A percentile compares a stretch with the other conserved stretches of the same genome.
Conservation (phyloP, 202 grass and related monocot species). For the Saccharum hybrid region DNA sequence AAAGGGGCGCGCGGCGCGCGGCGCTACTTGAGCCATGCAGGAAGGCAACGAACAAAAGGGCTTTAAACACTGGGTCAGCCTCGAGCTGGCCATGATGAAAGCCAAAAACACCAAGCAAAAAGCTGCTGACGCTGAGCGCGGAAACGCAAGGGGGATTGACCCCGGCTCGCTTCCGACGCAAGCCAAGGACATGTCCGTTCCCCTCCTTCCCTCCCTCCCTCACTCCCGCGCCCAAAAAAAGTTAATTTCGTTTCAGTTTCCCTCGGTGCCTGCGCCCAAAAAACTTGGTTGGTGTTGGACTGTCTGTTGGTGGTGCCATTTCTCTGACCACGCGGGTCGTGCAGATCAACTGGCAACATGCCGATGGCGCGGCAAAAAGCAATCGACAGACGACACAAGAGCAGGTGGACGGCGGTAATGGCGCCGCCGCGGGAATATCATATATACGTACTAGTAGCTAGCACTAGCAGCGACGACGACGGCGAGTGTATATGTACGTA, state of each 20-base stretch:
- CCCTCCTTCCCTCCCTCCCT: conserved; percentile 9
- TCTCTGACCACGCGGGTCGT: background rate
- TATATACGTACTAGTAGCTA: too few species aligned
- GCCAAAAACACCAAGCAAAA: background rate
- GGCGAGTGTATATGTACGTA: conserved; percentile 9
- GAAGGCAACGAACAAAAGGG: conserved; percentile 36
- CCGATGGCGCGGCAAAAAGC: background rate
- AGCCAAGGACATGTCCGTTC: conserved; percentile 35
- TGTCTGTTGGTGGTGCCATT: too few species aligned
- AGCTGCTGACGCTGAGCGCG: background rate
- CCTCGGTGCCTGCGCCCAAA: too few species aligned
- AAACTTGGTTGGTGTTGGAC: too few species aligned
- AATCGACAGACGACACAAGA: background rate
- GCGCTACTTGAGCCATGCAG: background rate
- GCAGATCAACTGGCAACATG: background rate
- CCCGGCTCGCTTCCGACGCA: conserved; percentile 37
- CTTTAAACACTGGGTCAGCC: conserved; percentile 14
- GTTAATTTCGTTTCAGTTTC: background rate
- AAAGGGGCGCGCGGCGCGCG: background rate
- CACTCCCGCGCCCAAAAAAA: background rate
- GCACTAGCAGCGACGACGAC: too few species aligned
- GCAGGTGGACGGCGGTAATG: background rate
- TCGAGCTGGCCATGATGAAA: conserved; percentile 20
- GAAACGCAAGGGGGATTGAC: background rate
- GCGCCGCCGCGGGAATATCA: background rate